Conservation (phyloP, 345 rosid genomes). For the Heritiera littoralis region DNA sequence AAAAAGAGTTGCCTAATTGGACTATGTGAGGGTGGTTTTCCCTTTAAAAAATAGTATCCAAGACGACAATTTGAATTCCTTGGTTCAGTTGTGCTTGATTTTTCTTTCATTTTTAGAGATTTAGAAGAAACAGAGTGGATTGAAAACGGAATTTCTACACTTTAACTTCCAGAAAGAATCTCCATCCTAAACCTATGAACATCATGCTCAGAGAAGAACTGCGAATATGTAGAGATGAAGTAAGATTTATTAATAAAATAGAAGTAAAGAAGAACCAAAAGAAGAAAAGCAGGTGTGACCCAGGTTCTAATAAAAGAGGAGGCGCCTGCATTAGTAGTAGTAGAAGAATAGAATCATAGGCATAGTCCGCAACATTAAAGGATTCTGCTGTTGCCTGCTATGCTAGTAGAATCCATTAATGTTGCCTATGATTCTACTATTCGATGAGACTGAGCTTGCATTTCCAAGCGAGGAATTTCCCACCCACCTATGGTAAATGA, state of each 20-base stretch:
- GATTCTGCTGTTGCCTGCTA: not conserved
- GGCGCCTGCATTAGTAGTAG: not conserved
- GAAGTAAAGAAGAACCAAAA: no score
- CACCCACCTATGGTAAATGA: no score
- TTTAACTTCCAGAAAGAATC: not conserved
- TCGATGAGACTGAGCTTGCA: no score
- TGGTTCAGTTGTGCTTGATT: not conserved
- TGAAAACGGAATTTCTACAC: not conserved
- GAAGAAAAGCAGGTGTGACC: not conserved
- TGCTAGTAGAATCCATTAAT: not conserved
- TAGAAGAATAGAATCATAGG: not conserved
- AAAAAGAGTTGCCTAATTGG: no score
- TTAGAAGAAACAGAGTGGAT: not conserved
- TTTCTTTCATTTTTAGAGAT: not conserved
- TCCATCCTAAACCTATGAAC: not conserved
- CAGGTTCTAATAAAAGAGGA: not conserved
- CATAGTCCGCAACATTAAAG: not conserved
- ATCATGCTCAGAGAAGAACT: not conserved
- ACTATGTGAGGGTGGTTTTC: not conserved
- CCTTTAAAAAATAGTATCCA: not conserved
- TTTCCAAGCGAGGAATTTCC: no score
- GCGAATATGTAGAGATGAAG: not conserved
- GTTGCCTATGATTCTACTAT: not conserved
- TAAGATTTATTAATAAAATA: not conserved
- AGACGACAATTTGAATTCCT: not conserved